Percentiles rank a stretch among this genome's conserved stretches.
phyloP scores from a whole-genome alignment of 345 rosid genomes.

The Brassica incana region DNA sequence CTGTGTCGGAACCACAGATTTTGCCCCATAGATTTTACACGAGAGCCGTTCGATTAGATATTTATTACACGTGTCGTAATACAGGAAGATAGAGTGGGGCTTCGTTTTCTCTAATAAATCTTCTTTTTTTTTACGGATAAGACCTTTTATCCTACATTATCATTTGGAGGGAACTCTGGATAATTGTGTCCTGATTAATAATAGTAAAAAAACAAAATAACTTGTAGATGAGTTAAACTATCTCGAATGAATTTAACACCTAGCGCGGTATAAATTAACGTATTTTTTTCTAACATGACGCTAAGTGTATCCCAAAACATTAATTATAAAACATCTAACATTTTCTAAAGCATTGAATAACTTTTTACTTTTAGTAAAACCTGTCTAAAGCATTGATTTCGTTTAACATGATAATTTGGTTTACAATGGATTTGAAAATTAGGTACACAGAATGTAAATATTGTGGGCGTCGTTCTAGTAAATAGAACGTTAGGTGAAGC shows the following conservation, averaged over 20 bases:
- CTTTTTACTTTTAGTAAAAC: background rate
- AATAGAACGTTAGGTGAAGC: slow-evolving; percentile 33
- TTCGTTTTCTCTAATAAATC: background rate
- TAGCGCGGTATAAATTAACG: no score
- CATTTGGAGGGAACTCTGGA: slow-evolving; percentile 27
- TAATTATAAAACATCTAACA: background rate
- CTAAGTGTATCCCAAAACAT: no score
- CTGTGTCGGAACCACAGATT: slow-evolving; percentile 29
- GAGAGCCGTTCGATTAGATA: slow-evolving; percentile 34
- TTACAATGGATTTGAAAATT: slow-evolving; percentile 4
- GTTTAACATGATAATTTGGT: background rate
- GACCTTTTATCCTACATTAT: slow-evolving; percentile 32
- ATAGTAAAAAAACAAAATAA: background rate
- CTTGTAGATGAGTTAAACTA: no score
- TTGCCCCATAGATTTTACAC: slow-evolving; percentile 5
- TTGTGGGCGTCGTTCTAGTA: slow-evolving; percentile 14
- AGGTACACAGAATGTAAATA: slow-evolving; percentile 17
- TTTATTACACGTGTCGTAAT: slow-evolving; percentile 29
- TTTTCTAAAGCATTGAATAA: background rate
- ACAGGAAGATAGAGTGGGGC: background rate
- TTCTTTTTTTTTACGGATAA: slow-evolving; percentile 29
- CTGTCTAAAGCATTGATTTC: background rate
- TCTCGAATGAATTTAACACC: no score
- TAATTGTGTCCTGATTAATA: background rate
- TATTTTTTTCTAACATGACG: no score